A percentile compares a stretch with the other conserved stretches of the same genome.
Evolutionary conservation across 495 filamentous ascomycete genomes (phyloP).

Genomic region (Aspergillus funiculosus): DNA sequence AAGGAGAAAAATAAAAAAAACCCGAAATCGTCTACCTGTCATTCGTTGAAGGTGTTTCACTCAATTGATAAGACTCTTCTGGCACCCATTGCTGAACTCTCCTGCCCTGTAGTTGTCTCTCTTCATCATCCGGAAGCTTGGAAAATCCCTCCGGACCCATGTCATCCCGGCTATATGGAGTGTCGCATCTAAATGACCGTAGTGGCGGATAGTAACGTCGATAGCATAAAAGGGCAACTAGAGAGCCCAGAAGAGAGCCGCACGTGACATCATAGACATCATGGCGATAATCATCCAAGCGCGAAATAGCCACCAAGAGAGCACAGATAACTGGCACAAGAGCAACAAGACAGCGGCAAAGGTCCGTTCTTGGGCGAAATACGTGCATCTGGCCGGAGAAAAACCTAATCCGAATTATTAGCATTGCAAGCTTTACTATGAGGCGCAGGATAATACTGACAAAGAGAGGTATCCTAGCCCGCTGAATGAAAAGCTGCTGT

Average conservation of each 20-base stretch:
- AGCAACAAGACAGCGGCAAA: slow-evolving; percentile 54
- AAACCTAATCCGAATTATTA: slow-evolving; percentile 42
- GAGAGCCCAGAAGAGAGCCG: slow-evolving; percentile 67
- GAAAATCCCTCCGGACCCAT: slow-evolving; percentile 32
- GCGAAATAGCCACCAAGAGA: slow-evolving; percentile 80
- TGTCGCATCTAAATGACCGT: slow-evolving; percentile 44
- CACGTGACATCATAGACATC: slow-evolving; percentile 87
- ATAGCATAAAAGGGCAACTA: slow-evolving; percentile 78
- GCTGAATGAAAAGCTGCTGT: slow-evolving; percentile 78
- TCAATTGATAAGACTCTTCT: slow-evolving; percentile 28
- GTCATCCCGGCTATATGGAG: slow-evolving; percentile 48
- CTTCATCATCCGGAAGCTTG: slow-evolving; percentile 47
- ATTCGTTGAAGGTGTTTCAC: slow-evolving; percentile 12
- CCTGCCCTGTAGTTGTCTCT: slow-evolving; percentile 26
- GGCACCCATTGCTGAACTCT: slow-evolving; percentile 6
- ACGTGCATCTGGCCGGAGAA: slow-evolving; percentile 72
- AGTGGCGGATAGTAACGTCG: slow-evolving; percentile 60
- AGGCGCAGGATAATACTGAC: slow-evolving; percentile 22
- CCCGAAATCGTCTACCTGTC: slow-evolving; percentile 5
- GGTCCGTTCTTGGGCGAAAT: slow-evolving; percentile 67
- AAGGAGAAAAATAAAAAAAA: background rate
- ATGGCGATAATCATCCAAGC: slow-evolving; percentile 89
- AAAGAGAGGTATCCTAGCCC: slow-evolving; percentile 79
- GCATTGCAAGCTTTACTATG: background rate
- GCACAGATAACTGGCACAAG: slow-evolving; percentile 70